Evolutionary conservation across 768 basidiomycete species (phyloP), one percentile per base, ranked within the genome.

Genomic region (Suillus bovinus): DNA sequence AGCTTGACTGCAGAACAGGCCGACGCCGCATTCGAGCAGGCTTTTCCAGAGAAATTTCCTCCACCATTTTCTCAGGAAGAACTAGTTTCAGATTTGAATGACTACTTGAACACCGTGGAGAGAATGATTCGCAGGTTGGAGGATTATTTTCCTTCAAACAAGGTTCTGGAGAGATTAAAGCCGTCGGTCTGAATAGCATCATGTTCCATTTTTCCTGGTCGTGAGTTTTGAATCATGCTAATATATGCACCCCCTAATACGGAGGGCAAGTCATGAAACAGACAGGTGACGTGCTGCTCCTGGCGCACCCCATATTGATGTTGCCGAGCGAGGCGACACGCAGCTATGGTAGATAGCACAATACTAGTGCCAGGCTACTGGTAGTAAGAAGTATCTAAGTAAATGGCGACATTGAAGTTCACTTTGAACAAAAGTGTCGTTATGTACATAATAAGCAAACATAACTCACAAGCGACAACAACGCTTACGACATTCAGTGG

Each of bases 41-140:
- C 76, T n/a, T 76, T 74, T 61, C 53, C n/a, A 31, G 50, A 41
- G 10, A 58, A 56, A 9, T 76, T 76, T 42, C 68, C 67, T 36
- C 64, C 55, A 11, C 70, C 67, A 3, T 61, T 34, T 16, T 14
- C 61, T 17, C 64, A 64, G 3, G 60, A 54, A 5, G 67, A 66
- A 22, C 61, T 58, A 24, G 59, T 42, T 22, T 61, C 47, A 20
- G 63, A 71, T 46, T 61, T 74, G 24, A 63, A 73, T 11, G 62
- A 63, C 4, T 76, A 76, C 50, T 31, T 74, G 57, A 61, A 59
- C 4, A 68, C 60, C 52, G 72, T 74, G 29, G 70, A 76, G 47
- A 60, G 61, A 14, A 74, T 76, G 54, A 52, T 71, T 34, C 52
- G 22, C 22, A 71, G 62, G 54, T 62, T 74, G 27, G 60, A 70